Evolutionary conservation across 768 basidiomycete species (phyloP).

Genomic region (Hydnum rufescens): DNA sequence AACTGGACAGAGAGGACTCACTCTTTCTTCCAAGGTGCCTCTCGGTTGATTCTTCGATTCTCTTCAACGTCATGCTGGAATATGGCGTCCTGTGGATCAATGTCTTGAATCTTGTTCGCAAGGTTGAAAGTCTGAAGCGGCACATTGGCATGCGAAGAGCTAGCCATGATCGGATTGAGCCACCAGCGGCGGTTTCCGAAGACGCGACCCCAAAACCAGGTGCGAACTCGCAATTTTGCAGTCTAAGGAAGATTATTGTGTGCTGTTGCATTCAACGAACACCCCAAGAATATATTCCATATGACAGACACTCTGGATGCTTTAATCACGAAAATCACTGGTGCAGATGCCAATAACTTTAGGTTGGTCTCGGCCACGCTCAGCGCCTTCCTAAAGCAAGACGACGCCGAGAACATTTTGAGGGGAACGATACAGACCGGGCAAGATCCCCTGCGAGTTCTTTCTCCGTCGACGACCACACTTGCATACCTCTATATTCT

Average conservation of each 20-base stretch:
- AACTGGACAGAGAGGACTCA: conserved; percentile 16
- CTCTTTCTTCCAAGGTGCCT: conserved; percentile 78
- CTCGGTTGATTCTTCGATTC: conserved; percentile 43
- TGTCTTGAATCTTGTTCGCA: conserved; percentile 44
- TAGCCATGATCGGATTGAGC: background rate
- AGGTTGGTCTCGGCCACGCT: no score
- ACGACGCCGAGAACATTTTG: conserved; percentile 36
- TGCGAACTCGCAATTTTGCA: no score
- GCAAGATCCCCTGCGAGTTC: conserved; percentile 43
- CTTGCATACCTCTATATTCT: conserved; percentile 52
- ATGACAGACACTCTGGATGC: no score
- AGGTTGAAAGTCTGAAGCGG: conserved; percentile 59
- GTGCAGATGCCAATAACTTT: no score
- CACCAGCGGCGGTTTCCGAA: no score
- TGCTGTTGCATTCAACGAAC: no score
- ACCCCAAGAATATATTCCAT: no score
- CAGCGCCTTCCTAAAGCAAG: conserved; percentile 21
- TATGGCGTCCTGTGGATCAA: conserved; percentile 62
- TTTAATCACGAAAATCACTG: no score
- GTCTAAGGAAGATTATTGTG: no score
- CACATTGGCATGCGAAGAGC: conserved; percentile 21
- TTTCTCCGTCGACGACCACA: conserved; percentile 37
- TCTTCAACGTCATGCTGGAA: conserved; percentile 52
- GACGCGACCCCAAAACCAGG: no score
- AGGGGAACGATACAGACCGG: conserved; percentile 34